These are phyloP conservation scores for Boletus sensibilis DNA, from an alignment of 768 basidiomycete species.

Conservation along the genomic window DNA sequence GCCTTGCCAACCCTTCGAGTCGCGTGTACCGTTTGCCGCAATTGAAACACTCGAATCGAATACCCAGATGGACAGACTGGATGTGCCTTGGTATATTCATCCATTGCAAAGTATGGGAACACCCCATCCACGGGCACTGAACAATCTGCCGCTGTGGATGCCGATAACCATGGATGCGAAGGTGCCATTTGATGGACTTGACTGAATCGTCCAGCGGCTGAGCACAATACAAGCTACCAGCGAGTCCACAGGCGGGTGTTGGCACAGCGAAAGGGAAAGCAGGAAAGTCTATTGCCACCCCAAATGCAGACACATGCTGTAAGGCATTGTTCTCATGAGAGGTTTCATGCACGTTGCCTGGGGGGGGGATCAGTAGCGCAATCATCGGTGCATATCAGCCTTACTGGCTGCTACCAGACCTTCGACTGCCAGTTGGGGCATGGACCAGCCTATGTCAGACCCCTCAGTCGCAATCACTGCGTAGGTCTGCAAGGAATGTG, in stretches of 20 bases:
- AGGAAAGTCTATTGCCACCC: neutral
- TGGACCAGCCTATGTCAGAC: neutral
- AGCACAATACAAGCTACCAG: conserved; percentile 1
- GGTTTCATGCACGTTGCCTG: neutral
- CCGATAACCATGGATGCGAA: conserved; percentile 9
- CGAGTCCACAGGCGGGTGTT: neutral
- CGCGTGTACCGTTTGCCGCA: conserved; percentile 10
- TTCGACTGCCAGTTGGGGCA: neutral
- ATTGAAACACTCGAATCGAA: neutral
- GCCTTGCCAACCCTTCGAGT: conserved; percentile 1
- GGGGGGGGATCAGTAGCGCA: neutral
- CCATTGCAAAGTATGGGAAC: conserved; percentile 1
- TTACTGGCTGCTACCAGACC: neutral
- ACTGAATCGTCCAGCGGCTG: neutral
- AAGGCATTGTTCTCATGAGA: neutral
- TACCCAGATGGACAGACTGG: conserved; percentile 3
- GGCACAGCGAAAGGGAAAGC: neutral
- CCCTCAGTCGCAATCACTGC: neutral
- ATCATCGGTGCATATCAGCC: neutral
- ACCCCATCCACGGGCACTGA: conserved; percentile 12
- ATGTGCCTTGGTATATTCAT: conserved; percentile 8
- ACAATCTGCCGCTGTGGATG: neutral
- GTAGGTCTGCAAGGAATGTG: neutral
- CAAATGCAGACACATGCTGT: neutral
- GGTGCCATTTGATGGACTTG: conserved; percentile 5